These are phyloP conservation scores for Thelonectria discophora DNA, from an alignment of 2,329 filamentous ascomycete genomes.

Conservation along the genomic window DNA sequence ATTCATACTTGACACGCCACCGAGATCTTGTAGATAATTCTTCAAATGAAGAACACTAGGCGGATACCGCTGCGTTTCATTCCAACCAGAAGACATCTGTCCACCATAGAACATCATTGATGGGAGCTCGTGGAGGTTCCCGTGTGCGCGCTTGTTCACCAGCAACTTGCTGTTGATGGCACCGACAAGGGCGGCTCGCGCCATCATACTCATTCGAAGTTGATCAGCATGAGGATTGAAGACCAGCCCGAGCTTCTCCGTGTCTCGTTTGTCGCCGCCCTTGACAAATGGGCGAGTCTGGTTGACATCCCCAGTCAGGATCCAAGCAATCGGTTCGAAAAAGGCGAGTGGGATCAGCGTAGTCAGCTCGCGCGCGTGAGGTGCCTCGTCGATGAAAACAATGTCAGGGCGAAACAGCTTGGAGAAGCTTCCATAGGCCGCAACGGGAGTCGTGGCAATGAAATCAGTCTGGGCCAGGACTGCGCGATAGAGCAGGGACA, in stretches of 20 bases:
- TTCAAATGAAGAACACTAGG: constrained; percentile 41
- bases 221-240: constrained; percentile 48
- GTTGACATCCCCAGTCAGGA: constrained; percentile 57
- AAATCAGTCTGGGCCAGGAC: constrained; percentile 53
- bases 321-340: constrained; percentile 54
- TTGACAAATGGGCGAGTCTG: constrained; percentile 56
- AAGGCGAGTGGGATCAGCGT: constrained; percentile 56
- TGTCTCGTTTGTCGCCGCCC: constrained; percentile 32
- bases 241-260: constrained; percentile 29
- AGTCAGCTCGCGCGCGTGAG: constrained; percentile 57
- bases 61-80: constrained; percentile 38
- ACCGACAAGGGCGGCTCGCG: constrained; percentile 46
- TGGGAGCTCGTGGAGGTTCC: constrained; percentile 51
- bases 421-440: constrained; percentile 49
- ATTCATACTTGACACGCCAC: constrained; percentile 23
- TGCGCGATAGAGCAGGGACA: constrained; percentile 50
- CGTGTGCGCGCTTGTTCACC: constrained; percentile 51
- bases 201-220: constrained; percentile 50
- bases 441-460: constrained; percentile 57
- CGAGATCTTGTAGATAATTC: constrained; percentile 43
- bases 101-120: constrained; percentile 54
- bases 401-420: constrained; percentile 79
- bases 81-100: constrained; percentile 49
- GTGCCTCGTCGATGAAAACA: constrained; percentile 81
- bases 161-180: constrained; percentile 47